phyloP scores from a whole-genome alignment of 2,329 filamentous ascomycete genomes.

The Penicillium brevicompactum region DNA sequence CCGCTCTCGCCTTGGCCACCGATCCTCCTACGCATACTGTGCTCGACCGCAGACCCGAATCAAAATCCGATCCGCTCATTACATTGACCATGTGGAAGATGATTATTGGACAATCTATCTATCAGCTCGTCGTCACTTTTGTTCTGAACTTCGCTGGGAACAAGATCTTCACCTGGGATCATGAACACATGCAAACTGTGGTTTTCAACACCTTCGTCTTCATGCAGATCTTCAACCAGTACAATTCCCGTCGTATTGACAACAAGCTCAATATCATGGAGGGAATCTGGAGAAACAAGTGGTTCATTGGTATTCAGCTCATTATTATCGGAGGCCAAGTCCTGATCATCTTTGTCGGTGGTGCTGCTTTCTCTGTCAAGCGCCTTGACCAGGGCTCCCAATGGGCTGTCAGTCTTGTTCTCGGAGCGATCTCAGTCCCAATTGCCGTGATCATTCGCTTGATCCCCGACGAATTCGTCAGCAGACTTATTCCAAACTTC shows the following conservation, averaged over 20 bases:
- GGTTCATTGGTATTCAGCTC: slow-evolving; percentile 62
- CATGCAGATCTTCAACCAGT: slow-evolving; percentile 55
- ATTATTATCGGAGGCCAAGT: slow-evolving; percentile 71
- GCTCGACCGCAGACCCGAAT: slow-evolving; percentile 55
- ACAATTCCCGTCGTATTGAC: slow-evolving; percentile 50
- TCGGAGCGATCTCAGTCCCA: slow-evolving; percentile 68
- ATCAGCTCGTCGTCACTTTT: slow-evolving; percentile 45
- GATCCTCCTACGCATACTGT: slow-evolving; percentile 62
- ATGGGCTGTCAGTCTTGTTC: slow-evolving; percentile 70
- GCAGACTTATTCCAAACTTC: slow-evolving; percentile 44
- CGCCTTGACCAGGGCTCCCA: slow-evolving; percentile 62
- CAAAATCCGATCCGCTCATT: slow-evolving; percentile 49
- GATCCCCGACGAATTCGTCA: slow-evolving; percentile 60
- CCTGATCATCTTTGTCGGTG: slow-evolving; percentile 72
- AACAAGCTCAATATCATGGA: slow-evolving; percentile 49
- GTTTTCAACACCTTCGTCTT: slow-evolving; percentile 51
- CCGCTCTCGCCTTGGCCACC: slow-evolving; percentile 65
- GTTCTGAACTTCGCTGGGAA: slow-evolving; percentile 50
- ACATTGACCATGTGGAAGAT: slow-evolving; percentile 51
- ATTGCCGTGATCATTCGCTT: slow-evolving; percentile 63
- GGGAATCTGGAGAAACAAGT: slow-evolving; percentile 45
- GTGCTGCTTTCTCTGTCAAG: slow-evolving; percentile 65
- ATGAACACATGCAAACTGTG: slow-evolving; percentile 36
- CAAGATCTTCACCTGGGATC: slow-evolving; percentile 37
- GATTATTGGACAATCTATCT: slow-evolving; percentile 48